Evolutionary conservation across 495 filamentous ascomycete species (phyloP), one percentile per base, ranked within the genome.

Genomic region (Aspergillus wentii): DNA sequence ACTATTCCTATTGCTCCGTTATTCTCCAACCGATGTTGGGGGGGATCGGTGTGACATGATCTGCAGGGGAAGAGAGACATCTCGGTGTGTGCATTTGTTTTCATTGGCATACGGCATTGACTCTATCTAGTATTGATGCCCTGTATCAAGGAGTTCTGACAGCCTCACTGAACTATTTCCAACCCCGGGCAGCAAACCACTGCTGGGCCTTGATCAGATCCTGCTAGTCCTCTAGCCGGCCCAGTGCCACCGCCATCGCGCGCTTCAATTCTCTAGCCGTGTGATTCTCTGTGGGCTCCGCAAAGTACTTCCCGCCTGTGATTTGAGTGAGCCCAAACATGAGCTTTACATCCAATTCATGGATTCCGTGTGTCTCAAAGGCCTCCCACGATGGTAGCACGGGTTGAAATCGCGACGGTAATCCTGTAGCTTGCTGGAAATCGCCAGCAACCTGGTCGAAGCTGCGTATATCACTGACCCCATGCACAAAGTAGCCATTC

Each of bases 321-420:
- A 10, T 29, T 17, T 44, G 41, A 9, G 41, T 33, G 15, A 44
- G 34, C 2, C 35, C 41, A 39, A 44, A 44, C 41, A 44, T 44
- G 41, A 44, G 35, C 34, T 29, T 29, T 4, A n/a, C 11, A n/a
- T 29, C 26, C 4, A 29, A 13, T 13, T 29, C 26, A 14, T 17
- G 29, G 17, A 44, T 44, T 1, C 16, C 35, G 20, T 44, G 29
- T 7, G 41, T 44, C 2, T 44, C 30, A 34, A 44, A 44, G 2
- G 18, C 34, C 41, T 44, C 30, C 41, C 41, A 44, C 2, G 35
- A 23, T 8, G 41, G 41, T 10, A 38, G 28, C 14, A 44, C 34
- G 1, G 41, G 41, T n/a, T n/a, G 5, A n/a, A 29, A 29, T n/a
- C 26, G 26, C 10, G 26, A 6, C 26, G 11, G 4, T 30, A 32